A percentile compares a stretch with the other conserved stretches of the same genome.
phyloP scores from a whole-genome alignment of 2,329 filamentous ascomycete species.

The Chaetomiaceae sp. region DNA sequence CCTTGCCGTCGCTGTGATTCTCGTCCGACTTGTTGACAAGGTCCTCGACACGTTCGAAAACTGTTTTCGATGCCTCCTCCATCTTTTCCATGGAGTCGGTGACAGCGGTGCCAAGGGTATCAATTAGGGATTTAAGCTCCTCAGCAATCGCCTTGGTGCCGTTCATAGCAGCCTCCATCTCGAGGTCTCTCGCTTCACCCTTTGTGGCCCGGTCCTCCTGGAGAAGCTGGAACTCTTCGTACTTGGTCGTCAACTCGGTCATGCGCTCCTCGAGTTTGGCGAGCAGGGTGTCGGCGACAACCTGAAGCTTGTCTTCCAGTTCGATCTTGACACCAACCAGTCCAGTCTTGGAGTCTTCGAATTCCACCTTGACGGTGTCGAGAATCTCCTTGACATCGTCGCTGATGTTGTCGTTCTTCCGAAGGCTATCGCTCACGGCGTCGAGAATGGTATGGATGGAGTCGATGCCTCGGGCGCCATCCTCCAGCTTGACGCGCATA shows the following conservation, averaged over 20 bases:
- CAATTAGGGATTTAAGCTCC: constrained; percentile 79
- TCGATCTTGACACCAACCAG: constrained; percentile 77
- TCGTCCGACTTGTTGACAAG: constrained; percentile 71
- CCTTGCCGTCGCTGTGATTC: constrained; percentile 63
- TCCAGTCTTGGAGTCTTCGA: constrained; percentile 78
- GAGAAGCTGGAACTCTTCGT: constrained; percentile 73
- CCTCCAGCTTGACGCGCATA: constrained; percentile 68
- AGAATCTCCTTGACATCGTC: constrained; percentile 66
- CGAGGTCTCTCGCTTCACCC: constrained; percentile 64
- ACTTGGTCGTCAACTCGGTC: constrained; percentile 73
- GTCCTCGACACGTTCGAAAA: constrained; percentile 76
- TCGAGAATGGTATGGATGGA: constrained; percentile 65
- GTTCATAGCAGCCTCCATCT: constrained; percentile 67
- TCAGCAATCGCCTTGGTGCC: constrained; percentile 76
- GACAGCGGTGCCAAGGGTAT: constrained; percentile 74
- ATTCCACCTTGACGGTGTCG: constrained; percentile 73
- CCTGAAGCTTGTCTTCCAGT: constrained; percentile 67
- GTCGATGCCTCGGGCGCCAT: constrained; percentile 67
- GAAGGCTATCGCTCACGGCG: constrained; percentile 56
- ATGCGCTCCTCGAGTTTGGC: constrained; percentile 60
- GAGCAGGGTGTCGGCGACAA: constrained; percentile 48
- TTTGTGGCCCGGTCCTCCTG: constrained; percentile 69
- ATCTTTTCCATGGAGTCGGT: constrained; percentile 81
- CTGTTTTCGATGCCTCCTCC: constrained; percentile 78
- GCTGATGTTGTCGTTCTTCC: constrained; percentile 49